Conservation (phyloP, 768 basidiomycete genomes). For the Tulasnella sp. region DNA sequence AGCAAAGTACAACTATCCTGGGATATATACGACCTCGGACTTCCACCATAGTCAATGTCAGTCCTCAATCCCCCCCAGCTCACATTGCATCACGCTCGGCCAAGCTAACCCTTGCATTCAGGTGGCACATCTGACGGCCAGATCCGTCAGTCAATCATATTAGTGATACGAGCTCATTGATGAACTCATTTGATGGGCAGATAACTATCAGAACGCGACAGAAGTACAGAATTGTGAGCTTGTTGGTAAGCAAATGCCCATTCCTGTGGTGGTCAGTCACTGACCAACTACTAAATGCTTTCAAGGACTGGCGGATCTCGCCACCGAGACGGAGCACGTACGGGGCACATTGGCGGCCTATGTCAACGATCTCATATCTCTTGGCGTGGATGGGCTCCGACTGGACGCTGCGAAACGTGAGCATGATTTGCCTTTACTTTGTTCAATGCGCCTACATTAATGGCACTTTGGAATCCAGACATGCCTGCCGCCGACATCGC, state of each 20-base stretch:
- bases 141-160: neutral
- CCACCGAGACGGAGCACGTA: slow-evolving; percentile 54
- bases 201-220: slow-evolving; percentile 15
- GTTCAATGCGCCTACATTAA: neutral
- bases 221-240: slow-evolving; percentile 12
- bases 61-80: neutral
- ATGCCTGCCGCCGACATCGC: slow-evolving; percentile 44
- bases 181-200: neutral
- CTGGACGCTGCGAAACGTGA: slow-evolving; percentile 17
- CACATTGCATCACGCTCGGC: neutral
- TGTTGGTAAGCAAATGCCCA: slow-evolving; percentile 21
- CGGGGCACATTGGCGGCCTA: slow-evolving; percentile 43
- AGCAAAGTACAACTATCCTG: slow-evolving; percentile 22
- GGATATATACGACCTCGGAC: slow-evolving; percentile 18
- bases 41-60: slow-evolving; percentile 25
- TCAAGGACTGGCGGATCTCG: slow-evolving; percentile 28
- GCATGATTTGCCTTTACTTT: neutral
- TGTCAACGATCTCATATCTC: slow-evolving; percentile 47
- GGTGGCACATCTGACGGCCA: slow-evolving; percentile 5
- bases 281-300: neutral
- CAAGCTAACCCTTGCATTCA: neutral
- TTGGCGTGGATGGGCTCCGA: slow-evolving; percentile 34
- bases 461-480: slow-evolving; percentile 30
- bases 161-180: neutral
- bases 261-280: too few relatives aligned